Conservation (phyloP, 2,329 filamentous ascomycete genomes). For the Paraphaeosphaeria sporulosa region DNA sequence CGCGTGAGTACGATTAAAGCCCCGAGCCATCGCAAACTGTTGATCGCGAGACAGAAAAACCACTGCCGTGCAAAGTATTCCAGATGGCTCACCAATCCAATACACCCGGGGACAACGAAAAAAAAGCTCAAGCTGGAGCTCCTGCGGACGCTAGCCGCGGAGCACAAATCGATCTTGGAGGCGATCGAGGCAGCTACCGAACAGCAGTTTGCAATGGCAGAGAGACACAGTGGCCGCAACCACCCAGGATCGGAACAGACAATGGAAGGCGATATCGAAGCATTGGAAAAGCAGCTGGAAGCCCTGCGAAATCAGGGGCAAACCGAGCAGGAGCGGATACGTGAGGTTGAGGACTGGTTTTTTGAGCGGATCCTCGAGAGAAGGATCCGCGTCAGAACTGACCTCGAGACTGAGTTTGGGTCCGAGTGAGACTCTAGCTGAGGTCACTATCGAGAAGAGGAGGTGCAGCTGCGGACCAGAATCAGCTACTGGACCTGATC, state of each 20-base stretch:
- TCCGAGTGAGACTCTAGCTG: not conserved
- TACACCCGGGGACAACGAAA: not conserved
- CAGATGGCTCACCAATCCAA: not conserved
- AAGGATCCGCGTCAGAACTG: too few species aligned
- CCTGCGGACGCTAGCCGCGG: too few species aligned
- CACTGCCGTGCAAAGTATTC: too few species aligned
- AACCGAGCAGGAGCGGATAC: not conserved
- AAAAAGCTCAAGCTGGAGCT: too few species aligned
- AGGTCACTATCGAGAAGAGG: not conserved
- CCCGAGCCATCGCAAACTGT: not conserved
- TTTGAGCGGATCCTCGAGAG: too few species aligned
- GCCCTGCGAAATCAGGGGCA: not conserved
- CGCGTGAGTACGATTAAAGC: not conserved
- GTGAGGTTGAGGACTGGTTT: not conserved
- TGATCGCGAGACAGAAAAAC: not conserved
- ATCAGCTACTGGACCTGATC: not conserved
- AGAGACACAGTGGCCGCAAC: too few species aligned
- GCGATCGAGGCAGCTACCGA: not conserved
- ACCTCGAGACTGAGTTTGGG: not conserved
- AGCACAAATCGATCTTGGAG: not conserved
- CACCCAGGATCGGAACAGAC: not conserved
- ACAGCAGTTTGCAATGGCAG: too few species aligned
- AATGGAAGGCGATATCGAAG: not conserved
- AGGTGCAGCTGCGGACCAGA: not conserved
- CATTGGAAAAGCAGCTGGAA: not conserved